These are phyloP conservation scores for Murraya koenigii DNA, from an alignment of 345 rosid genomes.

Conservation along the genomic window DNA sequence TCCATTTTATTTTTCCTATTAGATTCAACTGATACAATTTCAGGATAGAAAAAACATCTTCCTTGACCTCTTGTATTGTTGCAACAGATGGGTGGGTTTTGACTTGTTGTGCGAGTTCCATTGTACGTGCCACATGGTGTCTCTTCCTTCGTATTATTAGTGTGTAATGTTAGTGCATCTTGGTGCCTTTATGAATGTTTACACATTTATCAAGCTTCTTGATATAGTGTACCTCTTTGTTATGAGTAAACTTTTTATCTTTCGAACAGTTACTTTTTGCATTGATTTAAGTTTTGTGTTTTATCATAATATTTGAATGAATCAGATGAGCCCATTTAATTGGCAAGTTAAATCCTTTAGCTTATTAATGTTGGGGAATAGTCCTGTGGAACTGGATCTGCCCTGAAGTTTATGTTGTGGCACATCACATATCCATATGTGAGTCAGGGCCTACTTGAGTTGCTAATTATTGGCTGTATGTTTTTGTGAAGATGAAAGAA, in stretches of 20 bases:
- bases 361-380: not conserved
- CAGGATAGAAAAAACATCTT: not conserved
- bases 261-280: not conserved
- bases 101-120: not conserved
- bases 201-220: not conserved
- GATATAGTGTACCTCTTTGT: not conserved
- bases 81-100: not conserved
- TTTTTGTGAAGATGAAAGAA: not conserved
- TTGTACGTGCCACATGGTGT: not conserved
- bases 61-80: not conserved
- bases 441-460: not conserved
- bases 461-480: not conserved
- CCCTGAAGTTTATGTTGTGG: not conserved
- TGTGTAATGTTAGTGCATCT: not conserved
- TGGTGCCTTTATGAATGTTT: not conserved
- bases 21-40: not conserved
- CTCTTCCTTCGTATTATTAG: not conserved
- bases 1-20: too few relatives aligned
- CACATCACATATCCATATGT: not conserved
- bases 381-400: not conserved
- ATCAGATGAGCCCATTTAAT: not conserved
- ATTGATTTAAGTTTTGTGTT: not conserved
- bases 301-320: not conserved
- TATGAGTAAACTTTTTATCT: not conserved
- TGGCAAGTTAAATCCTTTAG: not conserved